These are phyloP conservation scores for Rhynchospora breviuscula DNA, from an alignment of 176 grass and related monocot genomes.

Conservation along the genomic window DNA sequence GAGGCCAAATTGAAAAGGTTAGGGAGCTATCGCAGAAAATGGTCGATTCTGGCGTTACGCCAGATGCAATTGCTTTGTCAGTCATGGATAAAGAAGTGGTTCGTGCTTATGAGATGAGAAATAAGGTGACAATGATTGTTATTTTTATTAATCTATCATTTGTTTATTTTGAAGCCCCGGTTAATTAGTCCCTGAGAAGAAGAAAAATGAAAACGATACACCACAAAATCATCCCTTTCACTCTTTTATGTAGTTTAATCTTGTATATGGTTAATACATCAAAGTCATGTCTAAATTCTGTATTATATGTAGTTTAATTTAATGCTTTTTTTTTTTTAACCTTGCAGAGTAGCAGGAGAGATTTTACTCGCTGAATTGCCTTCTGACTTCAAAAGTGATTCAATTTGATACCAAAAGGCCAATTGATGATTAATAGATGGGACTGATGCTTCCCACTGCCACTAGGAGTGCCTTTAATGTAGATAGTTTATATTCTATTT, in stretches of 20 bases:
- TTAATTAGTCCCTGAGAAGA: background rate
- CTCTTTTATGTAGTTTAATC: background rate
- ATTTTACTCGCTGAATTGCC: background rate
- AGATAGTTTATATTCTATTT: background rate
- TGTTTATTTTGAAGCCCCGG: background rate
- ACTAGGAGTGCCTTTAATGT: background rate
- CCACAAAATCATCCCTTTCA: background rate
- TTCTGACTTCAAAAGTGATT: no score
- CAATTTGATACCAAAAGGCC: background rate
- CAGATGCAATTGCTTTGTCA: constrained; percentile 22
- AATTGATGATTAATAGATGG: background rate
- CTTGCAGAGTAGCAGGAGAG: background rate
- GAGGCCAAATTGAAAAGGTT: constrained; percentile 28
- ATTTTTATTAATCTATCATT: background rate
- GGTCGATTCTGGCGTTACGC: constrained; percentile 28
- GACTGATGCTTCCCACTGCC: background rate
- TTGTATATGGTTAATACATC: background rate
- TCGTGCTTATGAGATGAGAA: constrained; percentile 4
- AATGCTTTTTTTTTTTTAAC: background rate
- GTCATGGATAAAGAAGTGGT: constrained; percentile 25
- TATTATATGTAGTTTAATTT: background rate
- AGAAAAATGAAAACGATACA: background rate
- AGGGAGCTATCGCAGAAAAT: constrained; percentile 38
- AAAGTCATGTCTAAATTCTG: background rate
- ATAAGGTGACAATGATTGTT: background rate